Evolutionary conservation across 768 basidiomycete species (phyloP), one percentile per base, ranked within the genome.

Genomic region (Leccinum variicolor): DNA sequence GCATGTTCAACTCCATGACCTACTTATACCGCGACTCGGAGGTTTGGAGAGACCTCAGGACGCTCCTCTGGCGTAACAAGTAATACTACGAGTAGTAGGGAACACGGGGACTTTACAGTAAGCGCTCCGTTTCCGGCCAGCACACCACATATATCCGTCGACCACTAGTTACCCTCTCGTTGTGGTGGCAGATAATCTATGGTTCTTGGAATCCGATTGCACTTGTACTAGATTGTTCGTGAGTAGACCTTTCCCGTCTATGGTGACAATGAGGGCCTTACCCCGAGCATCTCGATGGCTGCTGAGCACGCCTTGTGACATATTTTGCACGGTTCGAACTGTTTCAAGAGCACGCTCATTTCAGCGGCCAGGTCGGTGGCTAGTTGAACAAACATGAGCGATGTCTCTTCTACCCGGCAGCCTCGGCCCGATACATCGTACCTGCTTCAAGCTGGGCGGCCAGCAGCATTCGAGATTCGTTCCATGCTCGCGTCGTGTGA

Each of bases 1-100:
- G 95, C 56, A 92, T 98, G 93, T 94, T 93, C 78, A 92, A 84
- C 76, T 91, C 90, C 17, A 98, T 97, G 95, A 84, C 81, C 56
- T 99, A 98, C 73, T 80, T 99, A 39, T 99, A 98, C 76, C 85
- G 86, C 39, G 94, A 98, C 72, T 95, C 93, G 19, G 92, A 98
- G 59, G 74, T 76, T 45, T 98, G 95, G 94, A 83, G 79, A 50
- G 79, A 84, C 66, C 74, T 97, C 46, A 84, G 80, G 74, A 97
- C 93, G 51, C 74, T 98, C 51, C 73, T 98, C 52, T 97, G 95
- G 94, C 89, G 92, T 66, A 96, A 97, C 74, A 87, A 80, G 68
- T 94, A 54, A 58, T 49, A 3, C 25, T 55, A 49, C 50, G 53
- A 48, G 54, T 60, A 21, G 13, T 10, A 13, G 17, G 5, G 50